A percentile compares a stretch with the other conserved stretches of the same genome.
Conservation (phyloP, 495 filamentous ascomycete species). For the Aspergillus wentii region DNA sequence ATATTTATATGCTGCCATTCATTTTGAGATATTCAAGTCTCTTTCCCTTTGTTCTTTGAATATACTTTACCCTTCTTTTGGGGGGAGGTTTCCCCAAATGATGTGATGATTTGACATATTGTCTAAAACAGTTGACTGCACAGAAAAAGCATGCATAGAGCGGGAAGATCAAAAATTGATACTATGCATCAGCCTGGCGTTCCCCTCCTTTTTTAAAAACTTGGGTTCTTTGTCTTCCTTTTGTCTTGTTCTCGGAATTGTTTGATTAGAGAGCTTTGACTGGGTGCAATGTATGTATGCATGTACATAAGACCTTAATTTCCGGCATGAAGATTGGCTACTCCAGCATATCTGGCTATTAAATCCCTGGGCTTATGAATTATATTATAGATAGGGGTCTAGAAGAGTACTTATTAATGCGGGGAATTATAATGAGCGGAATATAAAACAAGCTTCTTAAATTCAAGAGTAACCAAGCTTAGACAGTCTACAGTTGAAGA, state of each 20-base stretch:
- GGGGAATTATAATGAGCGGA: no score
- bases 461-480: no score
- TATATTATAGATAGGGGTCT: no score
- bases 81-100: constrained; percentile 2
- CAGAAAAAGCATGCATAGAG: constrained; percentile 7
- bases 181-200: constrained; percentile 14
- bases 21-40: constrained; percentile 5
- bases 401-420: no score
- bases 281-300: constrained; percentile 7
- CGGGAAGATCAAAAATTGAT: constrained; percentile 7
- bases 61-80: constrained; percentile 2
- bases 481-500: no score
- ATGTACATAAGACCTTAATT: constrained; percentile 7
- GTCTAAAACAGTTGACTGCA: constrained; percentile 6
- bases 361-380: no score
- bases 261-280: constrained; percentile 3
- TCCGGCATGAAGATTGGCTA: no score
- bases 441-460: no score
- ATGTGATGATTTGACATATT: constrained; percentile 12
- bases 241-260: constrained; percentile 1
- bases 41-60: constrained; percentile 6
- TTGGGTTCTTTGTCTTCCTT: constrained; percentile 7
- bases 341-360: no score
- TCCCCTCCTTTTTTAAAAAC: constrained; percentile 3
- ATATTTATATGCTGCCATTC: no score